Evolutionary conservation across 371 early-diverging fungal species (phyloP).

Genomic region (Mucor mucedo): DNA sequence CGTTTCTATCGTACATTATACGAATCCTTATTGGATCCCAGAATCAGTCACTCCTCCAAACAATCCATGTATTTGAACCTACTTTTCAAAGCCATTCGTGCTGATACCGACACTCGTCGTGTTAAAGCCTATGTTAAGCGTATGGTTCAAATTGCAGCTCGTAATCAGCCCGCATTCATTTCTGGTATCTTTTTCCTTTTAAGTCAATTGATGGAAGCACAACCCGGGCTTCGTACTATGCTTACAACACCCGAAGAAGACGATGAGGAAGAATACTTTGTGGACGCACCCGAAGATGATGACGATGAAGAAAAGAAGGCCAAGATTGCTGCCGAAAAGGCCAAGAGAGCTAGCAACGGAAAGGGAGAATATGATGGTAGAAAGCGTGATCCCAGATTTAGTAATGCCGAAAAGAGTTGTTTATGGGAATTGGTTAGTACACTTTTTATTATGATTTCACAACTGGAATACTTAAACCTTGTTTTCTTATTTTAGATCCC

Average conservation of each 20-base stretch:
- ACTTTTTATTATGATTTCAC: background rate
- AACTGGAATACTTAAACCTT: background rate
- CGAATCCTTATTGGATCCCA: conserved; percentile 84
- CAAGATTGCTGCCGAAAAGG: conserved; percentile 21
- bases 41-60: conserved; percentile 80
- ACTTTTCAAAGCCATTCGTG: conserved; percentile 82
- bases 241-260: conserved; percentile 76
- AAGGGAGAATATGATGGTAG: conserved; percentile 73
- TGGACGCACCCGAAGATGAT: conserved; percentile 53
- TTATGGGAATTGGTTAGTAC: conserved; percentile 89
- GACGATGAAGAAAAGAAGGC: conserved; percentile 39
- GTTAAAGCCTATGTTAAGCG: conserved; percentile 90
- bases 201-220: conserved; percentile 62
- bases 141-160: conserved; percentile 78
- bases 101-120: conserved; percentile 73
- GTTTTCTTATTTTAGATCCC: conserved; percentile 42
- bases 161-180: conserved; percentile 82
- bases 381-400: conserved; percentile 88
- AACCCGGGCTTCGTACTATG: conserved; percentile 62
- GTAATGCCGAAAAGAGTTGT: conserved; percentile 81
- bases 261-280: conserved; percentile 67
- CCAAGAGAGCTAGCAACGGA: conserved; percentile 9
- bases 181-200: conserved; percentile 86
- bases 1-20: conserved; percentile 92
- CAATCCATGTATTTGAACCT: conserved; percentile 94